A percentile compares a stretch with the other conserved stretches of the same genome.
These are phyloP conservation scores for Aaosphaeria pasadenensis DNA, from an alignment of 2,329 filamentous ascomycete genomes.

Conservation along the genomic window DNA sequence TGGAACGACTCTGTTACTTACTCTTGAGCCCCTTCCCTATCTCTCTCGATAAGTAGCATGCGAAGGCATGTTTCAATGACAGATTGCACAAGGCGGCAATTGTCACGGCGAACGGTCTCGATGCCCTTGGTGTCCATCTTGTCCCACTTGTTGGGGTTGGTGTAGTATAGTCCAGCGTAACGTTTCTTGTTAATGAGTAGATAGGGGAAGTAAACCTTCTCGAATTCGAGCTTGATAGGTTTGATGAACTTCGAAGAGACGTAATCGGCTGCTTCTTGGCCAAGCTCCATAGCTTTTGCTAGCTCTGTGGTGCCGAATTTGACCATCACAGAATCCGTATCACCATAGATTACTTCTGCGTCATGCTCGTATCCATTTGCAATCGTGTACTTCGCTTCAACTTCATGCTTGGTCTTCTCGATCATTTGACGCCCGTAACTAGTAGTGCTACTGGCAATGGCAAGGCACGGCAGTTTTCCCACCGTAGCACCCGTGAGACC, in stretches of 20 bases:
- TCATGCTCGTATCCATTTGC: conserved; percentile 93
- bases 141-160: conserved; percentile 88
- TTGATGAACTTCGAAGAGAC: conserved; percentile 93
- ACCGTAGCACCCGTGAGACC: conserved; percentile 94
- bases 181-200: conserved; percentile 99
- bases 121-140: conserved; percentile 99
- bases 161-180: conserved; percentile 98
- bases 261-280: conserved; percentile 84
- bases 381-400: conserved; percentile 84
- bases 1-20: conserved; percentile 50
- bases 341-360: conserved; percentile 96
- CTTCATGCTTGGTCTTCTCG: conserved; percentile 94
- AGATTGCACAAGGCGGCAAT: conserved; percentile 90
- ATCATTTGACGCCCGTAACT: conserved; percentile 99
- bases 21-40: conserved; percentile 89
- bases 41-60: conserved; percentile 92
- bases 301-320: conserved; percentile 93
- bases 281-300: conserved; percentile 85
- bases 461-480: conserved; percentile 90
- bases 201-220: conserved; percentile 98
- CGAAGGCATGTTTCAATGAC: conserved; percentile 95
- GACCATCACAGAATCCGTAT: conserved; percentile 99
- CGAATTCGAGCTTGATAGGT: conserved; percentile 98
- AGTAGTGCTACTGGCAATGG: conserved; percentile 94
- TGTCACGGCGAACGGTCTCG: conserved; percentile 94